Evolutionary conservation across 495 filamentous ascomycete species (phyloP).

Genomic region (Friedmanniomyces simplex): DNA sequence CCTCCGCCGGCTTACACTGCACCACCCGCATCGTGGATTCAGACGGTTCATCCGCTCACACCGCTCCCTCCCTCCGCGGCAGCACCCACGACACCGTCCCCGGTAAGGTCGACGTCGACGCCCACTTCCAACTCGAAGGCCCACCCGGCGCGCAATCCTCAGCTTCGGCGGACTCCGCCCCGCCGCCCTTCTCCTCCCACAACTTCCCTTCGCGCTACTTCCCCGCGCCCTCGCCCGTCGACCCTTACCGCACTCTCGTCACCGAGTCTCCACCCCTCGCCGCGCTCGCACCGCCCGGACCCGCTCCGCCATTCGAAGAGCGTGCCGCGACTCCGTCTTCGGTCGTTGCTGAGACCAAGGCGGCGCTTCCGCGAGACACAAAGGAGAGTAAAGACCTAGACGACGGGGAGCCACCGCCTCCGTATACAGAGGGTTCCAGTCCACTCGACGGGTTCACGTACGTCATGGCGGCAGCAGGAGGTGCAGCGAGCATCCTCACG

Average conservation of each 20-base stretch:
- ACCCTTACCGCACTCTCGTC: conserved; percentile 46
- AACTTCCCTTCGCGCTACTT: conserved; percentile 37
- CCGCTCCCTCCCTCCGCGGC: conserved; percentile 22
- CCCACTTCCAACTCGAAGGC: conserved; percentile 45
- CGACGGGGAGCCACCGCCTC: conserved; percentile 85
- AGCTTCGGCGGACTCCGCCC: conserved; percentile 38
- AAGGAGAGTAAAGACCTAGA: conserved; percentile 69
- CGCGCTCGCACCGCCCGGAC: conserved; percentile 41
- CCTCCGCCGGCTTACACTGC: neutral
- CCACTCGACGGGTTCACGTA: conserved; percentile 90
- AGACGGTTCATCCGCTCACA: conserved; percentile 19
- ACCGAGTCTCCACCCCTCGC: conserved; percentile 38
- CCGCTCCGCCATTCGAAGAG: conserved; percentile 28
- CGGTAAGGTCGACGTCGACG: conserved; percentile 20
- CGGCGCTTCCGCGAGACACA: conserved; percentile 64
- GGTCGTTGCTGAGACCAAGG: conserved; percentile 66
- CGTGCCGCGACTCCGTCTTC: conserved; percentile 28
- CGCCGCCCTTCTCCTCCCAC: conserved; percentile 57
- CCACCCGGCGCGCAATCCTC: conserved; percentile 49
- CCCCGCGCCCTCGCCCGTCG: conserved; percentile 37
- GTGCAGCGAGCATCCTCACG: conserved; percentile 95
- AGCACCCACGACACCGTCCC: conserved; percentile 4
- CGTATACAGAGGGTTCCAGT: conserved; percentile 88
- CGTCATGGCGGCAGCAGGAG: conserved; percentile 94
- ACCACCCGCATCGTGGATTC: conserved; percentile 7